Evolutionary conservation across 1,139 yeast genomes (phyloP), one percentile per base, ranked within the genome.

Genomic region (Pichia sp.): DNA sequence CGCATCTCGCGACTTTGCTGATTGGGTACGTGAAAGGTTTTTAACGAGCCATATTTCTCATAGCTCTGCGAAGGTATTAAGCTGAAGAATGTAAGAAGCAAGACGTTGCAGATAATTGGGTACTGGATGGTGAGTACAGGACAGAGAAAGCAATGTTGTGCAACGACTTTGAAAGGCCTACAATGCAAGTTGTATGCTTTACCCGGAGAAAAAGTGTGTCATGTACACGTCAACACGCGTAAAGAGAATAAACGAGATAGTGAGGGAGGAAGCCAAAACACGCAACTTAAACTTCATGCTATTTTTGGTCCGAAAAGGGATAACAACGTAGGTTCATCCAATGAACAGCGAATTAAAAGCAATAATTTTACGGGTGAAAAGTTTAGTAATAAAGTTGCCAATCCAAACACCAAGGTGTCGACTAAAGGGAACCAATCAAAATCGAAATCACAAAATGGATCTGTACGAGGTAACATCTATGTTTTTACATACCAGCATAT

Each of bases 401-500:
- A 31, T 11, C 33, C 11, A 31, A 31, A 11, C 8, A 11, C 8
- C 33, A 31, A 31, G 33, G 10, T 11, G 33, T 2, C 10, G 11
- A 31, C 8, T 8, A 11, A 11, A 11, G 8, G 33, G 33, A 31
- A 31, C 33, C 11, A 8, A 8, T 11, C 16, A 8, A 33, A 33
- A 7, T 10, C 4, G 5, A 6, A 32, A 33, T 16, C 28, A 37
- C 7, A 29, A n/a, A n/a, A n/a, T 38, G 23, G 11, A 7, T 27
- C n/a, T 6, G 39, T 26, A n/a, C 40, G 45, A 4, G 84, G 85
- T 0, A 69, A 53, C 53, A 75, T 79, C 29, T 79, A 79, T 55
- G 66, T 77, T 2, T 79, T 76, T 55, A 77, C 84, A 0, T 57
- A 77, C 33, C 52, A 59, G 3, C 70, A 68, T 46, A 62, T 77